phyloP scores from a whole-genome alignment of 2,329 filamentous ascomycete species.

The Helotiales sp. region DNA sequence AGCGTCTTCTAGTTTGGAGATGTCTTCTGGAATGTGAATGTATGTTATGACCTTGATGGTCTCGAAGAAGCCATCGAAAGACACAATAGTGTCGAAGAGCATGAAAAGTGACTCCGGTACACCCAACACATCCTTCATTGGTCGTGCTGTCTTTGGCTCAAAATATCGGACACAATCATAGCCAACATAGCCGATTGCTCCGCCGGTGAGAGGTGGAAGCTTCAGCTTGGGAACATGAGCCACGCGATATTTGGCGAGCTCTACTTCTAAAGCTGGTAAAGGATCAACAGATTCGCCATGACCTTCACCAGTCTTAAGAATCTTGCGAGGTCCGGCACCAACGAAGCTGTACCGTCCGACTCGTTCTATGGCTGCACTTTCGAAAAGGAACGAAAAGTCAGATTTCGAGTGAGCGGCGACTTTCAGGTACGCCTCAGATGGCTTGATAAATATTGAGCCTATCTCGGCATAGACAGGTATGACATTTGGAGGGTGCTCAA shows the following conservation, averaged over 20 bases:
- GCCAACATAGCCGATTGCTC: slow-evolving; percentile 93
- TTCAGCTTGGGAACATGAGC: slow-evolving; percentile 79
- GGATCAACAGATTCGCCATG: slow-evolving; percentile 85
- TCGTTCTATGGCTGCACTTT: slow-evolving; percentile 90
- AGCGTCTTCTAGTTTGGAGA: slow-evolving; percentile 60
- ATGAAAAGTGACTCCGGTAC: slow-evolving; percentile 97
- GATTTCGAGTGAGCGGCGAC: slow-evolving; percentile 73
- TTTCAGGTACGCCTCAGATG: slow-evolving; percentile 93
- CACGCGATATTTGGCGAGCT: slow-evolving; percentile 77
- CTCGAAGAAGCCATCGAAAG: slow-evolving; percentile 93
- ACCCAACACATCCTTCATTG: slow-evolving; percentile 82
- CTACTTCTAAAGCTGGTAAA: slow-evolving; percentile 76
- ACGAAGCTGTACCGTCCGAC: slow-evolving; percentile 96
- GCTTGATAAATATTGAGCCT: slow-evolving; percentile 89
- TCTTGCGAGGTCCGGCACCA: slow-evolving; percentile 75
- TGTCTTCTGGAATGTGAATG: slow-evolving; percentile 64
- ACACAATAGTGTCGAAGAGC: slow-evolving; percentile 92
- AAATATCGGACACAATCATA: slow-evolving; percentile 99
- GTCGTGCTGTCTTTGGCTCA: slow-evolving; percentile 90
- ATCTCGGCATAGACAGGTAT: slow-evolving; percentile 83
- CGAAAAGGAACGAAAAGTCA: slow-evolving; percentile 89
- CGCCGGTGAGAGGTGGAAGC: slow-evolving; percentile 84
- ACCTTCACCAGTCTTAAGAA: slow-evolving; percentile 83
- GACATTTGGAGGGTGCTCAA: slow-evolving; percentile 66
- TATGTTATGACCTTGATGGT: slow-evolving; percentile 94